phyloP scores from a whole-genome alignment of 2,329 filamentous ascomycete genomes.

The Phaeosphaeria sp. region DNA sequence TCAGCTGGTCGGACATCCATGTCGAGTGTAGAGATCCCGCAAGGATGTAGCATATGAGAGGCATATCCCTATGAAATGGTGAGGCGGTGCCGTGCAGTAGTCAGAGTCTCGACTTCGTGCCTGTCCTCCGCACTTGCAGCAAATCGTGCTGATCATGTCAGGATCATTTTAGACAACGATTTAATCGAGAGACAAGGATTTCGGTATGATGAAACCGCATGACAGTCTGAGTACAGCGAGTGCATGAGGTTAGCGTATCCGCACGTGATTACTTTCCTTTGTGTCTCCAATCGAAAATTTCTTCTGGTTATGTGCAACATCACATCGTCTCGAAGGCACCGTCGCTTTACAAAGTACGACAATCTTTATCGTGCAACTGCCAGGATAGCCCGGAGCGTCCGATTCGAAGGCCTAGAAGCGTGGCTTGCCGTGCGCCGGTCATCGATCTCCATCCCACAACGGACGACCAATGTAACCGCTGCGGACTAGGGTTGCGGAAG shows the following conservation, averaged over 20 bases:
- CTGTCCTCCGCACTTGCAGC: background rate
- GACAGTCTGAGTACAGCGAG: background rate
- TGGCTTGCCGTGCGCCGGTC: background rate
- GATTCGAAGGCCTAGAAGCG: background rate
- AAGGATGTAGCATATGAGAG: too few relatives aligned
- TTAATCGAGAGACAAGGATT: background rate
- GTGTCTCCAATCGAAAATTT: background rate
- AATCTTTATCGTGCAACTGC: background rate
- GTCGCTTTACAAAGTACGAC: background rate
- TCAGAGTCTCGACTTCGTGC: background rate
- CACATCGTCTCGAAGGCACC: background rate
- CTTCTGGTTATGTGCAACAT: background rate
- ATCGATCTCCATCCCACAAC: background rate
- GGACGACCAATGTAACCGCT: constrained; percentile 2
- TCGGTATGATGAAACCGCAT: background rate
- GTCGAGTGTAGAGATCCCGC: too few relatives aligned
- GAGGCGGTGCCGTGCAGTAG: too few relatives aligned
- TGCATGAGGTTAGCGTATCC: background rate
- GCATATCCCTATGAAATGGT: too few relatives aligned
- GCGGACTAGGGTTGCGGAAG: constrained; percentile 2
- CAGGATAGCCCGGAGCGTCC: background rate
- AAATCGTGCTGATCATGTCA: background rate
- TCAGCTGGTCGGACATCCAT: background rate
- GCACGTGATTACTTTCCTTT: background rate
- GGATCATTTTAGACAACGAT: background rate